Conservation (phyloP, 2,329 filamentous ascomycete species). For the Zasmidium angulare region DNA sequence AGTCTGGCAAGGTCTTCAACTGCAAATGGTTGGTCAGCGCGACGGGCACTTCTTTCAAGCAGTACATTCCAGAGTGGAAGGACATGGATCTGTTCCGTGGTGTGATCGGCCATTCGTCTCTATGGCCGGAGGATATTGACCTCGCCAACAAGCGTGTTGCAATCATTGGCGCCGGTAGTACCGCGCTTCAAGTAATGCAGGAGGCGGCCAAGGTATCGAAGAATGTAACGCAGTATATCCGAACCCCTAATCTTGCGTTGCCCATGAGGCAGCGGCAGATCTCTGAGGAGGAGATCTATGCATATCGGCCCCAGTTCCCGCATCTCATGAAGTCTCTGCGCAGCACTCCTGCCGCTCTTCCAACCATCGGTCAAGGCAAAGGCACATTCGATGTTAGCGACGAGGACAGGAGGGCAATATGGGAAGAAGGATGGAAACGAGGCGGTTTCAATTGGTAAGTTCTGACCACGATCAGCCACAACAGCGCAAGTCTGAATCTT, state of each 20-base stretch:
- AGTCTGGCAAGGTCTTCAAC: slow-evolving; percentile 18
- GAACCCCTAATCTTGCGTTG: slow-evolving; percentile 64
- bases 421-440: slow-evolving; percentile 39
- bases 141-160: slow-evolving; percentile 39
- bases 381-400: slow-evolving; percentile 49
- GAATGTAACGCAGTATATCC: slow-evolving; percentile 59
- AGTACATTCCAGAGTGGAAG: slow-evolving; percentile 38
- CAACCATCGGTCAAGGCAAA: slow-evolving; percentile 57
- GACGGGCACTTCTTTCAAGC: slow-evolving; percentile 39
- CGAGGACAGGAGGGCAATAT: slow-evolving; percentile 29
- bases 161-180: slow-evolving; percentile 40
- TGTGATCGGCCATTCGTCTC: slow-evolving; percentile 39
- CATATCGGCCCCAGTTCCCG: background rate
- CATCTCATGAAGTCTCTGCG: background rate
- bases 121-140: slow-evolving; percentile 39
- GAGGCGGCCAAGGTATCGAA: slow-evolving; percentile 25
- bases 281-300: slow-evolving; percentile 42
- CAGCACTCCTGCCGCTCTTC: slow-evolving; percentile 36
- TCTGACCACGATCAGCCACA: background rate
- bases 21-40: slow-evolving; percentile 38
- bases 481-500: background rate
- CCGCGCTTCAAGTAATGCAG: slow-evolving; percentile 37
- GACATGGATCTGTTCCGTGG: slow-evolving; percentile 40
- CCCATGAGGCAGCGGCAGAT: slow-evolving; percentile 57
- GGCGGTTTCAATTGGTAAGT: slow-evolving; percentile 37